Conservation (phyloP, 371 early-diverging fungal genomes). For the Rhizopus arrhizus region DNA sequence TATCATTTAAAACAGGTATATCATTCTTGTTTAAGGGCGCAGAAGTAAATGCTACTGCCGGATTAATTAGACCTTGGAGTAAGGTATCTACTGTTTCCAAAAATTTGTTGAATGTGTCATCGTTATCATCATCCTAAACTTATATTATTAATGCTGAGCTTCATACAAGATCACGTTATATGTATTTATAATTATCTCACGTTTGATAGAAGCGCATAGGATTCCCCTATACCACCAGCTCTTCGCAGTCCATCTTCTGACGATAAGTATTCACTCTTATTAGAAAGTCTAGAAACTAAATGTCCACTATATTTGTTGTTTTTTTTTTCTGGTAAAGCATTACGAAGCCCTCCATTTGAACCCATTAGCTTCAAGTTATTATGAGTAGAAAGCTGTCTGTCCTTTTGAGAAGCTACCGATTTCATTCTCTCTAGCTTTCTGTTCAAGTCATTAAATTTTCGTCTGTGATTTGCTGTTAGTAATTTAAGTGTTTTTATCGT, state of each 20-base stretch:
- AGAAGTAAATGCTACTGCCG: slow-evolving; percentile 73
- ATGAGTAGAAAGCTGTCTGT: background rate
- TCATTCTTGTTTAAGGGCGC: slow-evolving; percentile 67
- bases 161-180: too few species aligned
- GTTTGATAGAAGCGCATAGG: slow-evolving; percentile 29
- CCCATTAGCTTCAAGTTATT: slow-evolving; percentile 3
- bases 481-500: slow-evolving; percentile 23
- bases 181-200: background rate
- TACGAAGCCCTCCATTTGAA: slow-evolving; percentile 14
- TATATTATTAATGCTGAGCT: background rate
- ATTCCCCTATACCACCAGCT: slow-evolving; percentile 22
- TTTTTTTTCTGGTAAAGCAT: slow-evolving; percentile 13
- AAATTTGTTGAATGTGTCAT: slow-evolving; percentile 86
- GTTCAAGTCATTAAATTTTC: slow-evolving; percentile 22
- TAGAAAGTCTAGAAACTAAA: slow-evolving; percentile 18
- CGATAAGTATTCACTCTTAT: slow-evolving; percentile 6
- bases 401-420: slow-evolving; percentile 7
- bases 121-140: slow-evolving; percentile 31
- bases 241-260: background rate
- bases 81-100: slow-evolving; percentile 76
- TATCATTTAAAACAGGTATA: slow-evolving; percentile 30
- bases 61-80: slow-evolving; percentile 72
- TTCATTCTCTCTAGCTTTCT: slow-evolving; percentile 23
- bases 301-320: slow-evolving; percentile 8
- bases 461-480: slow-evolving; percentile 20